These are phyloP conservation scores for Tricholomella constricta DNA, from an alignment of 768 basidiomycete species.

Conservation along the genomic window DNA sequence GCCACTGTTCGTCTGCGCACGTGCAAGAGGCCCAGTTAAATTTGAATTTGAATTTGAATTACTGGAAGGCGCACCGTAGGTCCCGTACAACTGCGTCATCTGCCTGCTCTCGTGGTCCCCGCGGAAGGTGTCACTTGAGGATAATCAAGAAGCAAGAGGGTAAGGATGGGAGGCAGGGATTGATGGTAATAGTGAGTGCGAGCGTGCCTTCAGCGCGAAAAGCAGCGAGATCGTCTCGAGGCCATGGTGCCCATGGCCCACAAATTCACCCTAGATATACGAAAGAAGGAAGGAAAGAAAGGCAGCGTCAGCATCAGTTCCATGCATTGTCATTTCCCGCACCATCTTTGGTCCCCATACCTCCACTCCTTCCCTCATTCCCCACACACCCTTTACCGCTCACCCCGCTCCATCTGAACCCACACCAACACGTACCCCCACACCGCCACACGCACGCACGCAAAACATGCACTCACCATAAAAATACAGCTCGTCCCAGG, in stretches of 20 bases:
- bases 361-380: no score
- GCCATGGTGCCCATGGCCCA: constrained; percentile 95
- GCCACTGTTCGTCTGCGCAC: constrained; percentile 99
- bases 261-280: constrained; percentile 91
- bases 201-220: constrained; percentile 90
- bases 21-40: constrained; percentile 2
- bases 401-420: no score
- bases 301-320: no score
- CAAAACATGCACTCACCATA: constrained; percentile 87
- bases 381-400: neutral
- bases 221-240: constrained; percentile 92
- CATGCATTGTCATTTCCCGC: no score
- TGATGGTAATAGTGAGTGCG: constrained; percentile 95
- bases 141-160: constrained; percentile 73
- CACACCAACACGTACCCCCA: constrained; percentile 28
- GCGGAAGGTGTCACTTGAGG: constrained; percentile 49
- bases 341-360: no score
- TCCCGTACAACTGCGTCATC: constrained; percentile 98
- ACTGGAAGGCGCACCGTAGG: constrained; percentile 81
- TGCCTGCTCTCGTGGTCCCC: constrained; percentile 98
- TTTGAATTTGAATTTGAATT: no score
- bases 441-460: constrained; percentile 24
- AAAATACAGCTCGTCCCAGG: constrained; percentile 94
- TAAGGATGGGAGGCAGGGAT: constrained; percentile 95
- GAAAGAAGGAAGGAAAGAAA: no score